Percentiles rank a stretch among this genome's conserved stretches.
phyloP scores from a whole-genome alignment of 139 green algal species.

The Chara braunii region DNA sequence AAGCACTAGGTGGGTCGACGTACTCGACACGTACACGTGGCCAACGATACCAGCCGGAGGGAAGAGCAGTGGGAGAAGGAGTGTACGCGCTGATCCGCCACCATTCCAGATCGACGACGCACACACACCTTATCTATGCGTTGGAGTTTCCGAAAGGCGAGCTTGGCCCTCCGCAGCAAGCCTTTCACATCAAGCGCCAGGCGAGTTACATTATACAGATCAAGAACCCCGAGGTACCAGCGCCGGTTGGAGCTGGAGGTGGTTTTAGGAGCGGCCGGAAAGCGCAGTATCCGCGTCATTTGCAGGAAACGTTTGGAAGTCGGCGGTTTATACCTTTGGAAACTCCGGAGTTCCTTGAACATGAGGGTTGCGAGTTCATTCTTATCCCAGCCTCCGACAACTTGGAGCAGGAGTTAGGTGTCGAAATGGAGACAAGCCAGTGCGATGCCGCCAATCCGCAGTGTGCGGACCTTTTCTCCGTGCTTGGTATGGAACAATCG shows the following conservation, averaged over 20 bases:
- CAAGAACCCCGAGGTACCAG: slow-evolving; percentile 11
- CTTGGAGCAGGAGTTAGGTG: slow-evolving; percentile 14
- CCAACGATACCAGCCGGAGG: slow-evolving; percentile 4
- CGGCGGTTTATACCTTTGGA: slow-evolving; percentile 19
- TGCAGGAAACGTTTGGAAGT: slow-evolving; percentile 7
- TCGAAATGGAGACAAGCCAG: slow-evolving; percentile 21
- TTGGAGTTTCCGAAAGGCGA: slow-evolving; percentile 17
- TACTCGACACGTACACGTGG: slow-evolving; percentile 19
- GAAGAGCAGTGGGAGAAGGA: slow-evolving; percentile 9
- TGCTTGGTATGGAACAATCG: too few relatives aligned
- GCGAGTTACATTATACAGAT: slow-evolving; percentile 11
- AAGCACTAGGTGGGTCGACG: not conserved
- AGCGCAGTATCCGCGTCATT: not conserved
- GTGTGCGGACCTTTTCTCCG: too few relatives aligned
- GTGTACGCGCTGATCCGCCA: slow-evolving; percentile 14
- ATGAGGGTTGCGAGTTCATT: slow-evolving; percentile 24
- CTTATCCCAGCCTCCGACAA: slow-evolving; percentile 18
- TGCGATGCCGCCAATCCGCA: too few relatives aligned
- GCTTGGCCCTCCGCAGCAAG: not conserved
- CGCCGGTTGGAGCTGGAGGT: not conserved
- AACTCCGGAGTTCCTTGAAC: slow-evolving; percentile 16
- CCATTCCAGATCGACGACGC: not conserved
- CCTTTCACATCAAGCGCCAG: slow-evolving; percentile 12
- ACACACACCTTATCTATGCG: slow-evolving; percentile 15
- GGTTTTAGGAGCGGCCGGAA: not conserved